These are phyloP conservation scores for Trichosanthes cucumerina DNA, from an alignment of 306 rosid genomes.

Conservation along the genomic window DNA sequence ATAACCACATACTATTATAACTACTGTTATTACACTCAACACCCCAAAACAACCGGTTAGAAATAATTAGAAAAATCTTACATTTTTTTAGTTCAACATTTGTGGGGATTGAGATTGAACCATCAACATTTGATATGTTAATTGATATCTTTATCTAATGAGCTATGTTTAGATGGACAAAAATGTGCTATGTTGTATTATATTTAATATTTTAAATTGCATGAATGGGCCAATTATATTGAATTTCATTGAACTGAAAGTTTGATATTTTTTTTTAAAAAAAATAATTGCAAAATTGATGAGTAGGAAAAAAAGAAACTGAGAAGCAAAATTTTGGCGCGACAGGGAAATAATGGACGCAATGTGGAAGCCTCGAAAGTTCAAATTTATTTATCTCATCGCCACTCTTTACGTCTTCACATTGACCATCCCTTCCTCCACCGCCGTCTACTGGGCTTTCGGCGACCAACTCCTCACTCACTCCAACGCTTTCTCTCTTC, in stretches of 20 bases:
- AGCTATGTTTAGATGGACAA: background rate
- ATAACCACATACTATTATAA: no score
- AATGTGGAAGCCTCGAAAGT: conserved; percentile 97
- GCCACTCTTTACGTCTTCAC: conserved; percentile 89
- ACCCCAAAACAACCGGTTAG: no score
- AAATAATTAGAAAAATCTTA: no score
- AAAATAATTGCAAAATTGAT: no score
- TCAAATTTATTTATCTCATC: conserved; percentile 60
- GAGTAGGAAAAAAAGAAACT: background rate
- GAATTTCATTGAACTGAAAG: no score
- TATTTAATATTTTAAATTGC: no score
- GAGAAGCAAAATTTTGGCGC: background rate
- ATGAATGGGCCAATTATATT: no score
- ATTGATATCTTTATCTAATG: background rate
- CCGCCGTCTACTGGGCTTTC: conserved; percentile 88
- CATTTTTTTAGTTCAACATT: background rate
- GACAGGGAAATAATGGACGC: conserved; percentile 98
- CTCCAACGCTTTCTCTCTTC: conserved; percentile 76
- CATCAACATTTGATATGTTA: background rate
- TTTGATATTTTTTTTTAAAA: no score
- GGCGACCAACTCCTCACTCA: conserved; percentile 79
- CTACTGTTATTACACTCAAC: no score
- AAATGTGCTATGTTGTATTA: no score
- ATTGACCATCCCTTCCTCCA: conserved; percentile 78
- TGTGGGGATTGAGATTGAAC: no score